These are phyloP conservation scores for Citrus trifoliata DNA, from an alignment of 345 rosid genomes.

Conservation along the genomic window DNA sequence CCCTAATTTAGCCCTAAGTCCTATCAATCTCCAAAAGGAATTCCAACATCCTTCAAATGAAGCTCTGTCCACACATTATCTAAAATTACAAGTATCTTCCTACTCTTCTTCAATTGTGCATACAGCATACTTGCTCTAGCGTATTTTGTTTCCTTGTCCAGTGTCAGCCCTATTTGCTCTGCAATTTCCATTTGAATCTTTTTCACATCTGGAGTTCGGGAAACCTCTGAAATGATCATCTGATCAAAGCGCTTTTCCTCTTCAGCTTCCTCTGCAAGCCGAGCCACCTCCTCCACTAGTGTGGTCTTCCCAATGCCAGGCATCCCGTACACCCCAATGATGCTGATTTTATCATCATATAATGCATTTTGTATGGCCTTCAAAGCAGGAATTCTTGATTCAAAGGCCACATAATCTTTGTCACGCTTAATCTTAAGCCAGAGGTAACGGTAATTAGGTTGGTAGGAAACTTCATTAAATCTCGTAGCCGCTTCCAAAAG, in stretches of 20 bases:
- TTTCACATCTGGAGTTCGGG: neutral
- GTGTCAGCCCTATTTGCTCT: neutral
- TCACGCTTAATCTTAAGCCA: neutral
- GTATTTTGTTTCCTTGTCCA: neutral
- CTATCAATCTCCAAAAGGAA: neutral
- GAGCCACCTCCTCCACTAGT: neutral
- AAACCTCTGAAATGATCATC: neutral
- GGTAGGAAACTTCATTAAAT: conserved; percentile 1
- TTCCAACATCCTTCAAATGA: neutral
- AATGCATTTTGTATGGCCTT: neutral
- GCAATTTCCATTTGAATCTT: conserved; percentile 2
- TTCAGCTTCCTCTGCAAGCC: neutral
- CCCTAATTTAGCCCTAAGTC: too few relatives aligned
- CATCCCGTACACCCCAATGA: conserved; percentile 12
- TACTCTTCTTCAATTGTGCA: neutral
- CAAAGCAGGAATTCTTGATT: conserved; percentile 12
- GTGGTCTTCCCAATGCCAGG: conserved; percentile 18
- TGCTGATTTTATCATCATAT: conserved; percentile 1
- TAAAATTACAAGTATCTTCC: neutral
- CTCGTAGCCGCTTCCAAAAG: neutral
- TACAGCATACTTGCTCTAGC: neutral
- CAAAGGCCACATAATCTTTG: conserved; percentile 5
- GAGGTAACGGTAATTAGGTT: neutral
- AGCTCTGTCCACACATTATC: neutral
- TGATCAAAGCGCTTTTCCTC: neutral